Evolutionary conservation across 2,329 filamentous ascomycete genomes (phyloP), one percentile per base, ranked within the genome.

Genomic region (Claviceps sp.): DNA sequence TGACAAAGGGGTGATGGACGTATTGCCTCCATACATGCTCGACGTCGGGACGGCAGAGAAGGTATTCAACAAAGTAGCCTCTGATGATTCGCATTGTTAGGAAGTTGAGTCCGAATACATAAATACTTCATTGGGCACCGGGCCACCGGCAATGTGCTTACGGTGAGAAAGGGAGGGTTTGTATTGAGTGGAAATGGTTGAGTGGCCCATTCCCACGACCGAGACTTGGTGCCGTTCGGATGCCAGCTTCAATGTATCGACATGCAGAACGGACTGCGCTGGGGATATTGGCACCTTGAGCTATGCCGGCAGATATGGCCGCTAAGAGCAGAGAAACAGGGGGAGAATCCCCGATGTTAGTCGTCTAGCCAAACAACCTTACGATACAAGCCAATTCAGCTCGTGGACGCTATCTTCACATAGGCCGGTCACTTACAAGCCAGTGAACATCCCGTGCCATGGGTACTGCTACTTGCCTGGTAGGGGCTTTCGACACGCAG

Each of bases 371-470:
- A 16, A 34, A 3, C 6, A 29, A 23, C 8, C 8, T 43, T 43
- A 4, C 3, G 2, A n/a, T 20, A 1, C 22, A 8, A 20, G 26
- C 11, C 3, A 34, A 9, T 45, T 7, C 22, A 45, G 43, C 16
- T 6, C 16, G 3, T 7, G 11, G 23, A 9, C 4, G 2, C 29
- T 17, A 11, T 29, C 6, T 9, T 38, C 34, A 7, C 20, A 13
- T 22, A 17, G 20, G 11, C 17, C 8, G 16, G 13, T 29, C 34
- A 73, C 82, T 71, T 66, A 86, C 83, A 95, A 42, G 93, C 93
- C 54, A 97, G 76, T 9, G 89, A 94, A 63, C 93, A 98, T 4
- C 93, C 93, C 0, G 93, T 97, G 1, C 93, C 93, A 61, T 98
- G 93, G 0, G 91, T 97, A 62, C 91, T 91, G 54, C 74, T 83